Percentiles rank a stretch among this genome's conserved stretches.
Evolutionary conservation across 2,329 filamentous ascomycete genomes (phyloP).

Genomic region (Phialemoniopsis sp.): DNA sequence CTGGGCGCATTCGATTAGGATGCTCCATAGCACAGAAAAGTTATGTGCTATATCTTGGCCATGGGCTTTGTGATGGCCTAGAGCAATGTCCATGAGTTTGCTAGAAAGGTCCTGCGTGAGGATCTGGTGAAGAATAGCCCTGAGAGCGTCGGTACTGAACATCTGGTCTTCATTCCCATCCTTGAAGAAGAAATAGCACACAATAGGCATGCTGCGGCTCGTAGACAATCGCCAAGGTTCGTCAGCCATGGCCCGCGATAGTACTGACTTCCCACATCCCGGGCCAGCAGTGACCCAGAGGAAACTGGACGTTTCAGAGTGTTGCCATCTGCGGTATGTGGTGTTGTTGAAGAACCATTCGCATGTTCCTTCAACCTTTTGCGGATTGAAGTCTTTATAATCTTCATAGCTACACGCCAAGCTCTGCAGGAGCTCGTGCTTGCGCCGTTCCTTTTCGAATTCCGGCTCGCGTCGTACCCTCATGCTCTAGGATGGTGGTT

Average conservation of each 20-base stretch:
- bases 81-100: slow-evolving; percentile 6
- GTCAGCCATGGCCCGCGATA: slow-evolving; percentile 21
- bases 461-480: too few species aligned
- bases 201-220: slow-evolving; percentile 12
- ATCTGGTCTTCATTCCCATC: slow-evolving; percentile 16
- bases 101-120: slow-evolving; percentile 9
- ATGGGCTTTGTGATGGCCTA: slow-evolving; percentile 2
- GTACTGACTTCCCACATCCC: slow-evolving; percentile 27
- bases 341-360: slow-evolving; percentile 24
- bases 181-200: slow-evolving; percentile 30
- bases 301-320: slow-evolving; percentile 11
- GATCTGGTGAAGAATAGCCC: slow-evolving; percentile 19
- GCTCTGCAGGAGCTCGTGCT: slow-evolving; percentile 11
- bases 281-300: slow-evolving; percentile 26
- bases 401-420: slow-evolving; percentile 17
- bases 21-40: slow-evolving; percentile 12
- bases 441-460: too few species aligned
- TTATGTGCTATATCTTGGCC: slow-evolving; percentile 5
- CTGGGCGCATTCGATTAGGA: slow-evolving; percentile 6
- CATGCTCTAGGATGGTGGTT: too few species aligned
- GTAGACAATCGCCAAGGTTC: slow-evolving; percentile 11
- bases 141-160: slow-evolving; percentile 12
- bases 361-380: slow-evolving; percentile 22
- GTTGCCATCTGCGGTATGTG: slow-evolving; percentile 19
- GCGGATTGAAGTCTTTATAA: slow-evolving; percentile 20